Base-by-base conservation (phyloP, 345 rosid genomes). In the Mangifera indica region DNA sequence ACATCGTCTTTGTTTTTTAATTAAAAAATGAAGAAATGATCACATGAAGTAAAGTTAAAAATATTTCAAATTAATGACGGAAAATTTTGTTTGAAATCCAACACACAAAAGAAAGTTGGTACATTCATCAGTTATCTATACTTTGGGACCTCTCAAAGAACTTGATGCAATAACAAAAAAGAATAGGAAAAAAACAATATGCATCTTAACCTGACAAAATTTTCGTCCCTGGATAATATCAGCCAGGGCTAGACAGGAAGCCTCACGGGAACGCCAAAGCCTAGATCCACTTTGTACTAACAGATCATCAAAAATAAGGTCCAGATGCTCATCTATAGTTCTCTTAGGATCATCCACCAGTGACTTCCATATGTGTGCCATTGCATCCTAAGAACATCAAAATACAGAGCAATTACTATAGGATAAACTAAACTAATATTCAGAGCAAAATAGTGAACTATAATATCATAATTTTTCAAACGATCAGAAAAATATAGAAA, bases 201-300 rank as follows among this genome's bases (percentile, higher is more conserved):
- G 1, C 3, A 76, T 67, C 55, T 68, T 64, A 66, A 94, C 98
- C 97, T 92, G 95, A 75, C 83, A 85, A 81, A 90, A 94, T 80
- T 83, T 92, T 61, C 92, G 84, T 54, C 98, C 98, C 82, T 94
- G 98, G 75, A 94, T 81, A 70, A 94, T 86, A 87, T 94, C 98
- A 72, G 97, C 91, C 81, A 94, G 90, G 67, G 97, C 97, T 68
- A 86, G 89, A 87, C 97, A 90, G 20, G 97, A 89, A 78, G 97
- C 98, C 82, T 94, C 98, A 72, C 95, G 93, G 11, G 97, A 89
- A 67, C 97, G 97, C 95, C 97, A 92, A 71, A 92, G 97, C 84
- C 97, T 84, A 77, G 97, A 83, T 76, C 95, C 97, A 79, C 92
- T 82, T 82, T 94, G 98, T 25, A 58, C 76, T 70, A 89, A 60